phyloP scores from a whole-genome alignment of 495 filamentous ascomycete genomes.

The Podospora bellae-mahoneyi region DNA sequence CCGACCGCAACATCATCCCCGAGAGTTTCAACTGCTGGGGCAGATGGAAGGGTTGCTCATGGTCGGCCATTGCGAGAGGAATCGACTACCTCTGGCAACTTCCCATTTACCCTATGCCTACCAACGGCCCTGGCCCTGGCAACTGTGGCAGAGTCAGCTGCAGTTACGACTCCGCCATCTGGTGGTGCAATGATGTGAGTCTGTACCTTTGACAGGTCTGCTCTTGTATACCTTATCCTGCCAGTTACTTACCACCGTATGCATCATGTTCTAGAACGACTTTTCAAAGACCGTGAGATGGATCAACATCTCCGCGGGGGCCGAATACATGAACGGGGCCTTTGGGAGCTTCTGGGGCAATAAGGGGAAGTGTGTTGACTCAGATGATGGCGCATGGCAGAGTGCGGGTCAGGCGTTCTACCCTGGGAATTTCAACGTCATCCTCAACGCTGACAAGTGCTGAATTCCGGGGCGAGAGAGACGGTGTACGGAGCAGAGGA shows the following conservation, averaged over 20 bases:
- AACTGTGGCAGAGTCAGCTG: not conserved
- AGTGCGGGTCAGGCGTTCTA: not conserved
- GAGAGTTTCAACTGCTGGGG: not conserved
- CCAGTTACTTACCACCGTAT: not conserved
- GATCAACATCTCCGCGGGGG: not conserved
- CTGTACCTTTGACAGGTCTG: not conserved
- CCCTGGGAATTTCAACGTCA: not conserved
- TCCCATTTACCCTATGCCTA: not conserved
- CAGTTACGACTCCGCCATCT: not conserved
- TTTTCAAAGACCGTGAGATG: not conserved
- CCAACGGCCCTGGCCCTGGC: not conserved
- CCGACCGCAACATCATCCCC: not conserved
- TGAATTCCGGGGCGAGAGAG: not conserved
- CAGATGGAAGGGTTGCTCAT: not conserved
- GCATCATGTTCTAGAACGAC: not conserved
- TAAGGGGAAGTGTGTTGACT: too few species aligned
- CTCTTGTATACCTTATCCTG: not conserved
- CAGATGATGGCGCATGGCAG: not conserved
- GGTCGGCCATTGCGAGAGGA: not conserved
- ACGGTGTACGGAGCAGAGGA: not conserved
- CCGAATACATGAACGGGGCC: not conserved
- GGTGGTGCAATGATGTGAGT: not conserved
- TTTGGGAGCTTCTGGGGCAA: too few species aligned
- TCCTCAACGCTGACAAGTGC: not conserved
- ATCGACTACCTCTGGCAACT: not conserved